phyloP scores from a whole-genome alignment of 108 stramenopile species.

The Nannochloropsis salina region DNA sequence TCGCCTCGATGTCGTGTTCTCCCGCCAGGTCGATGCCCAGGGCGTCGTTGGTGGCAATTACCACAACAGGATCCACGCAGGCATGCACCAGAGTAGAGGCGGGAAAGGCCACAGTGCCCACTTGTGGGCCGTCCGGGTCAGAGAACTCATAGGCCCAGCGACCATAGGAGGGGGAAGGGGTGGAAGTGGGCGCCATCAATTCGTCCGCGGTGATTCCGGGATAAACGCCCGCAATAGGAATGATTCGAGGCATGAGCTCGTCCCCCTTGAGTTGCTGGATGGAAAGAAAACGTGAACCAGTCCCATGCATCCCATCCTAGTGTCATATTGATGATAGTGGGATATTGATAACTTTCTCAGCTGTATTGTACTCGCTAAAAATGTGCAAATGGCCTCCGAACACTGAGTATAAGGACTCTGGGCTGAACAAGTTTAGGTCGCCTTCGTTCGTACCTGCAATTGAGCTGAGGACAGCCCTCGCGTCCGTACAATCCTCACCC shows the following conservation, averaged over 20 bases:
- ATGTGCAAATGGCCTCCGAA: too few species aligned
- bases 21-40: slow-evolving; percentile 62
- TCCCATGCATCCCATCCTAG: slow-evolving; percentile 56
- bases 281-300: slow-evolving; percentile 69
- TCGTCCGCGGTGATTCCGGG: slow-evolving; percentile 66
- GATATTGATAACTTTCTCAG: too few species aligned
- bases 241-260: slow-evolving; percentile 70
- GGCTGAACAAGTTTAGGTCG: too few species aligned
- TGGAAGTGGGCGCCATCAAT: slow-evolving; percentile 62
- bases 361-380: too few species aligned
- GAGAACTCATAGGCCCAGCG: slow-evolving; percentile 80
- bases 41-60: slow-evolving; percentile 69
- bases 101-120: slow-evolving; percentile 73
- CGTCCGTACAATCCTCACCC: not conserved
- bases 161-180: slow-evolving; percentile 62
- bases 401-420: too few species aligned
- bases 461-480: not conserved
- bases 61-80: slow-evolving; percentile 67
- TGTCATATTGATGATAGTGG: not conserved
- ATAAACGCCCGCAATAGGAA: slow-evolving; percentile 77
- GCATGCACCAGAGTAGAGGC: slow-evolving; percentile 60
- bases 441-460: not conserved
- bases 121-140: slow-evolving; percentile 77
- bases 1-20: slow-evolving; percentile 63
- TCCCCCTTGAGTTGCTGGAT: slow-evolving; percentile 71